Base-by-base conservation (phyloP, 768 basidiomycete species). In the Cyclocybe cylindracea region DNA sequence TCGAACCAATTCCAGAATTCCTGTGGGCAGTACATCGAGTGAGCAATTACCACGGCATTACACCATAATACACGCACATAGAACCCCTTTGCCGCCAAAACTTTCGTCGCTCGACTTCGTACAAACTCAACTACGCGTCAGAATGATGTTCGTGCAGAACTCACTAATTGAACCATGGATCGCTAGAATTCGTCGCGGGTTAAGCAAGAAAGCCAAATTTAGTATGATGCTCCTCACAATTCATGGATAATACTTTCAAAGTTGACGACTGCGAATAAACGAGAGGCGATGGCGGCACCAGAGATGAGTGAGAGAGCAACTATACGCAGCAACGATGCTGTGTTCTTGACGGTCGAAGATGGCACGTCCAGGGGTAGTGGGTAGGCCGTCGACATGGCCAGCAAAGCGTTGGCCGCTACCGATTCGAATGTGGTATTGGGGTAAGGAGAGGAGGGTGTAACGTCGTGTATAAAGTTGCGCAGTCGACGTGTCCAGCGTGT, bases 1-100 rank as follows among this genome's bases (percentile, higher is more conserved):
- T 99, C 97, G 67, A 99, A 99, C 97, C 97, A 99, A 66, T 99
- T 99, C 97, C 97, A 99, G 74, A 99, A 98, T 85, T 91, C 96
- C 94, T 97, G 56, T 11, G 48, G 10, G 34, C 9, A 46, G 5
- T 10, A 39, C 4, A 18, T 24, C 59, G 33, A 50, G 44, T 35
- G 13, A 38, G n/a, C 7, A 16, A 18, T 24, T 4, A 9, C 56
- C n/a, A 46, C 33, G 29, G 35, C 18, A 18, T 48, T 34, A 7
- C 16, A 32, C 32, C 5, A 24, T 13, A 9, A 48, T 16, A 13
- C 1, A 74, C 91, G 51, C 57, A 96, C 95, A 77, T 98, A 95
- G 75, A 99, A 98, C 13, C 97, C 97, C 61, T 98, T 79, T 9
- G 90, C 82, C 24, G 94, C 91, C 40, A 99, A 76, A 10, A 99